Evolutionary conservation across 768 basidiomycete genomes (phyloP).

Genomic region (Suillus occidentalis): DNA sequence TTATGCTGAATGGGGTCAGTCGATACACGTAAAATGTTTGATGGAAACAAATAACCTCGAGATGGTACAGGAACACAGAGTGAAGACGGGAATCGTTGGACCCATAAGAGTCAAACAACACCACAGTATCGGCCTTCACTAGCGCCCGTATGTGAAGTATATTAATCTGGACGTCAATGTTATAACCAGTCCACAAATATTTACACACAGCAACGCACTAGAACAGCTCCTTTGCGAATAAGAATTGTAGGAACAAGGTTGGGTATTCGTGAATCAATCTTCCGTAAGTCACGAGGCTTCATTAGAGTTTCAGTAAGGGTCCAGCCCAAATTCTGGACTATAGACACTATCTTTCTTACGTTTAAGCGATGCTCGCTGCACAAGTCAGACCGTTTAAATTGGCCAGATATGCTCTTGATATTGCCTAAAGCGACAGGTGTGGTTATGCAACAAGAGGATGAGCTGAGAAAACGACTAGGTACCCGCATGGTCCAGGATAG

Average conservation of each 20-base stretch:
- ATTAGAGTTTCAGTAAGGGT: constrained; percentile 25
- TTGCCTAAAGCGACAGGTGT: constrained; percentile 50
- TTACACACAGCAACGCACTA: constrained; percentile 51
- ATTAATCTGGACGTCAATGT: constrained; percentile 58
- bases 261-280: constrained; percentile 92
- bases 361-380: constrained; percentile 86
- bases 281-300: constrained; percentile 92
- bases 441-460: constrained; percentile 28
- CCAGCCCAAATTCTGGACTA: constrained; percentile 18
- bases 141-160: constrained; percentile 94
- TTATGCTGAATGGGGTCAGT: constrained; percentile 60
- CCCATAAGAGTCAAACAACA: constrained; percentile 91
- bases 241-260: constrained; percentile 95
- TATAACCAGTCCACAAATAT: constrained; percentile 12
- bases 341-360: constrained; percentile 45
- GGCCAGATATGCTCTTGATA: constrained; percentile 84
- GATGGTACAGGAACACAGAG: constrained; percentile 84
- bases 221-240: constrained; percentile 80
- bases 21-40: constrained; percentile 6
- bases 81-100: constrained; percentile 84
- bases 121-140: constrained; percentile 88
- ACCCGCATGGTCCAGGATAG: constrained; percentile 85
- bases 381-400: constrained; percentile 89
- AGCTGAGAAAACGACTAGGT: constrained; percentile 20
- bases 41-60: constrained; percentile 55